A percentile compares a stretch with the other conserved stretches of the same genome.
Evolutionary conservation across 2,329 filamentous ascomycete genomes (phyloP).

Genomic region (Ceratocystis variospora): DNA sequence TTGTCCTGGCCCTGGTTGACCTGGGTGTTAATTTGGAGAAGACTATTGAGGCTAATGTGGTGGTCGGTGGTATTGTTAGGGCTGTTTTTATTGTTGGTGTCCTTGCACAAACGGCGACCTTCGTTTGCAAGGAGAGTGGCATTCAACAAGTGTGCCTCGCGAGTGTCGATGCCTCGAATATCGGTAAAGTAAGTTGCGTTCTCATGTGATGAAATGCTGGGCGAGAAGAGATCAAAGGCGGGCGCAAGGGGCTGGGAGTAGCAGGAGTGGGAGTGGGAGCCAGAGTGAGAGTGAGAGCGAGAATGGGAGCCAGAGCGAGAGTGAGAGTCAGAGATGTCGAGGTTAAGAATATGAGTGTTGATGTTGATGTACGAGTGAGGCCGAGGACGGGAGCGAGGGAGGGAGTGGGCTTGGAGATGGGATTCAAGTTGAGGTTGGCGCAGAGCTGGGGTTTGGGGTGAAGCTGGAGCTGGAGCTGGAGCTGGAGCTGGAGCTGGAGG

Average conservation of each 20-base stretch:
- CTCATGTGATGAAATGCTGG: constrained; percentile 14
- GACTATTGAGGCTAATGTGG: background rate
- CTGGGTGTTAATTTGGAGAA: too few relatives aligned
- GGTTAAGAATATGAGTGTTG: too few relatives aligned
- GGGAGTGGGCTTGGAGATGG: background rate
- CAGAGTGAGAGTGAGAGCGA: background rate
- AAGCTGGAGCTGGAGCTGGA: background rate
- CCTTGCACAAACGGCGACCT: background rate
- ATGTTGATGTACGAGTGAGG: background rate
- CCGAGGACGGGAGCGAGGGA: background rate
- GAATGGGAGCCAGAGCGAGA: background rate
- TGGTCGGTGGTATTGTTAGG: background rate
- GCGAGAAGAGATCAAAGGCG: constrained; percentile 13
- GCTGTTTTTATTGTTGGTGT: background rate
- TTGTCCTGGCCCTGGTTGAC: too few relatives aligned
- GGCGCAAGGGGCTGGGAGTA: background rate
- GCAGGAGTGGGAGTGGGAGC: background rate
- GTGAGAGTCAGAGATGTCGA: background rate
- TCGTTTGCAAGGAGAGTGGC: background rate
- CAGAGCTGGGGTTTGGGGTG: background rate
- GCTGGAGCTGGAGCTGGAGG: background rate
- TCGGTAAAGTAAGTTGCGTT: constrained; percentile 14
- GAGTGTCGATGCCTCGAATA: constrained; percentile 7
- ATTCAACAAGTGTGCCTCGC: background rate
- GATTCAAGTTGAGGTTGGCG: background rate